Evolutionary conservation across 2,329 filamentous ascomycete genomes (phyloP).

Genomic region (Chlorencoelia australis): DNA sequence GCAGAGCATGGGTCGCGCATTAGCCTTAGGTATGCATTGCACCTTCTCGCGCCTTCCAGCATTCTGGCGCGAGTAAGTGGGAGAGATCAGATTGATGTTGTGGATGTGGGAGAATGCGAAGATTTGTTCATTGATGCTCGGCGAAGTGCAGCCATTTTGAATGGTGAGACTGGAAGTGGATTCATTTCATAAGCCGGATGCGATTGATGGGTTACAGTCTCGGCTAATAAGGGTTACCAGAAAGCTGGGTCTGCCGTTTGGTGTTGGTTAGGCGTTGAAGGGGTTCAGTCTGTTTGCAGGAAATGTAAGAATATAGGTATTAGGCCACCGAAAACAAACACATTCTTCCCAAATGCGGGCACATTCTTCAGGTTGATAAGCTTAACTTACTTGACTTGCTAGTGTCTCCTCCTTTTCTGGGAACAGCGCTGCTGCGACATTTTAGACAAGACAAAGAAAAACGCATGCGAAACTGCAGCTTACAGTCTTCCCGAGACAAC

Average conservation of each 20-base stretch:
- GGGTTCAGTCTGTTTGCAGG: conserved; percentile 10
- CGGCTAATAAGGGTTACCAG: conserved; percentile 6
- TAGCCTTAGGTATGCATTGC: conserved; percentile 84
- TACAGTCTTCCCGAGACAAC: conserved; percentile 27
- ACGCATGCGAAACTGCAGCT: conserved; percentile 18
- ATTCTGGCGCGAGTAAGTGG: conserved; percentile 83
- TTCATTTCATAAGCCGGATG: conserved; percentile 34
- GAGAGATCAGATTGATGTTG: conserved; percentile 63
- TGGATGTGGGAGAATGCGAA: conserved; percentile 72
- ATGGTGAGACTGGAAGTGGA: conserved; percentile 48
- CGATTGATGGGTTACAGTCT: conserved; percentile 3
- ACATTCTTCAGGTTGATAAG: conserved; percentile 1
- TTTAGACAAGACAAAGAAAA: conserved; percentile 23
- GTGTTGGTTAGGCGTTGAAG: conserved; percentile 8
- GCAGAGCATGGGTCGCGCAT: conserved; percentile 79
- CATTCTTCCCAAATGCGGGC: neutral
- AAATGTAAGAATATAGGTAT: conserved; percentile 6
- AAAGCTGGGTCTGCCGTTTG: conserved; percentile 9
- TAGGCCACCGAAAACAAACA: conserved; percentile 1
- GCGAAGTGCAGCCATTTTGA: conserved; percentile 63
- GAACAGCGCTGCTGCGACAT: conserved; percentile 9
- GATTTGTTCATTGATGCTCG: conserved; percentile 76
- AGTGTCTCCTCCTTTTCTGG: conserved; percentile 1
- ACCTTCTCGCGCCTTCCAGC: conserved; percentile 57
- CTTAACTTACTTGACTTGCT: conserved; percentile 1